Conservation (phyloP, 306 rosid species). For the Trifolium subterraneum region DNA sequence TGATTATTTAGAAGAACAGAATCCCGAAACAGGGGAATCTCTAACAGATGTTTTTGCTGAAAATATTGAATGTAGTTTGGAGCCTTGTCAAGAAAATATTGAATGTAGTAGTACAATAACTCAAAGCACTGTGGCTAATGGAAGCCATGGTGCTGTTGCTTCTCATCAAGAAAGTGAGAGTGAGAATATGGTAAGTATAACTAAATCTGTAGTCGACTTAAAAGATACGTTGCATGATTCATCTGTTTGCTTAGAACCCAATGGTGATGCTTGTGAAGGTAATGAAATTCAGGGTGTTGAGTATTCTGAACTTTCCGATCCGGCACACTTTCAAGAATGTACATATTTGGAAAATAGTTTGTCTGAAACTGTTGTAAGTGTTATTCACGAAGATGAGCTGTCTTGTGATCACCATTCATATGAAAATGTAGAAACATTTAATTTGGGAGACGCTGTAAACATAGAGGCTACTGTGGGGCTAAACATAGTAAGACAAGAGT, state of each 20-base stretch:
- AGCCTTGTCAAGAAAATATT: slow-evolving; percentile 17
- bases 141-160: slow-evolving; percentile 1
- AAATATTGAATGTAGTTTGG: slow-evolving; percentile 36
- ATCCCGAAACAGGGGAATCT: slow-evolving; percentile 26
- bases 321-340: slow-evolving; percentile 23
- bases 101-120: slow-evolving; percentile 33
- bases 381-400: slow-evolving; percentile 29
- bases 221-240: slow-evolving; percentile 29
- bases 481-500: slow-evolving; percentile 26
- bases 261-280: slow-evolving; percentile 36
- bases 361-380: slow-evolving; percentile 31
- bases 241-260: slow-evolving; percentile 41
- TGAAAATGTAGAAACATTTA: slow-evolving; percentile 34
- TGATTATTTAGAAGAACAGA: slow-evolving; percentile 24
- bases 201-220: slow-evolving; percentile 23
- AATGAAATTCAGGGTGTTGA: slow-evolving; percentile 37
- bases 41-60: slow-evolving; percentile 31
- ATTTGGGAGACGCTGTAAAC: slow-evolving; percentile 7
- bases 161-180: slow-evolving; percentile 25
- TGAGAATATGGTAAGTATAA: slow-evolving; percentile 40
- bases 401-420: slow-evolving; percentile 25
- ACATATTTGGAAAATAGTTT: slow-evolving; percentile 40
- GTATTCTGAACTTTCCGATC: slow-evolving; percentile 31
- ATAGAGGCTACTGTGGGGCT: slow-evolving; percentile 37
- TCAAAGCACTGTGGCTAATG: slow-evolving; percentile 38